Evolutionary conservation across 305 asterid genomes (phyloP), one percentile per base, ranked within the genome.

Genomic region (Andrographis paniculata): DNA sequence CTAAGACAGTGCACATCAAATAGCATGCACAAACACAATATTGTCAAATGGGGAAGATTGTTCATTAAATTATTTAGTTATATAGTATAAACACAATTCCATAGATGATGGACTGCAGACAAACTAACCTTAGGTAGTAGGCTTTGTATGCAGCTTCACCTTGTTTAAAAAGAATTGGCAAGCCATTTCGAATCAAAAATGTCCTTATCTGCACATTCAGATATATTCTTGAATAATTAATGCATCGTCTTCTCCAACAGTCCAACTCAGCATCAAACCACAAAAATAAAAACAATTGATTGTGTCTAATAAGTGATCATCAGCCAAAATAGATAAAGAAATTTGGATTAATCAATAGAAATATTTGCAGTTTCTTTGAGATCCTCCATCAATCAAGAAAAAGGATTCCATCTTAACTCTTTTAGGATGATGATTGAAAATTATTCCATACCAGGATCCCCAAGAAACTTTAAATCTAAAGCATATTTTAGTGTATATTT

Each of bases 131-230:
- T 56, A 72, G 61, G 75, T 87, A 92, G 76, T 92, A 92, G 65
- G 91, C 74, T 75, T 71, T 92, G 74, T 92, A 92, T 1, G 94
- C 94, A 63, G 91, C 66, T 69, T 80, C 91, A 24, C 95, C 99
- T 71, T 92, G 84, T 63, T 84, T 92, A 46, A 92, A 92, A 67
- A 92, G 95, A 72, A 77, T 63, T 19, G 87, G 49, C 62, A 92
- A 68, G 63, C 99, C 99, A 76, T 92, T 92, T 62, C 99, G 83
- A 58, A 92, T 87, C 64, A 87, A 64, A 69, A 92, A 92, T 35
- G 99, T 87, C 60, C 99, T 65, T 62, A 87, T 41, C 99, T 92
- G 88, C 73, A 68, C 44, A 64, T 50, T 21, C 10, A n/a, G 18
- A 38, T 8, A 35, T 12, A n/a, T 6, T 20, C 1, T 10, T 35